Evolutionary conservation across 441 rosid genomes (phyloP), one percentile per base, ranked within the genome.

Genomic region (Metrosideros polymorpha): DNA sequence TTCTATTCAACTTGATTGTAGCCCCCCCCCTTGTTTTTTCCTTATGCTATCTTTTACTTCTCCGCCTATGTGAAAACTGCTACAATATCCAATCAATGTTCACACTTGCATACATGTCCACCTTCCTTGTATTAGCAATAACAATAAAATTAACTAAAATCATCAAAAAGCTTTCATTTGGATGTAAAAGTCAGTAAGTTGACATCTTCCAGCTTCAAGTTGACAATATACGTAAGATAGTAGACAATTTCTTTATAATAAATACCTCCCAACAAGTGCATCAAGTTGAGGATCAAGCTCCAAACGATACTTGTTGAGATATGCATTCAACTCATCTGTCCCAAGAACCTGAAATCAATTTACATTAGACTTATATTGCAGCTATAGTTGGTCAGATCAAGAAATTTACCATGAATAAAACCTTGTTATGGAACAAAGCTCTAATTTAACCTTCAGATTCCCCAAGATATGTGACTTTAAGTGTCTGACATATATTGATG

Each of bases 281-380:
- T 95, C 98, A 30, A 98, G 96, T 91, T 94, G 98, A 85, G 98
- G 94, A 85, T 98, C 99, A 86, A 96, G 97, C 92, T 96, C 98
- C 84, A 98, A 89, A 83, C 90, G 98, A 88, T 98, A 98, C 85
- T 98, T 96, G 82, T 94, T 93, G 88, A 98, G 91, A 91, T 96
- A 96, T 30, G 93, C 96, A 91, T 95, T 94, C 87, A 96, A 92
- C 82, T 95, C 99, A 90, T 98, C 99, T 9, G 99, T 96, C 85
- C 99, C 99, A 87, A 98, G 93, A 19, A 98, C 97, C 99, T 96
- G 92, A 66, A 91, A 88, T 14, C 29, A 88, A 86, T 83, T 85
- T 63, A 82, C 87, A 43, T 51, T 24, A 63, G 50, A 54, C 42
- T 49, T 79, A 83, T 59, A 49, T 82, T 63, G 83, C 83, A 49